Conservation (phyloP, 2,329 filamentous ascomycete species). For the Calonectria hongkongensis region DNA sequence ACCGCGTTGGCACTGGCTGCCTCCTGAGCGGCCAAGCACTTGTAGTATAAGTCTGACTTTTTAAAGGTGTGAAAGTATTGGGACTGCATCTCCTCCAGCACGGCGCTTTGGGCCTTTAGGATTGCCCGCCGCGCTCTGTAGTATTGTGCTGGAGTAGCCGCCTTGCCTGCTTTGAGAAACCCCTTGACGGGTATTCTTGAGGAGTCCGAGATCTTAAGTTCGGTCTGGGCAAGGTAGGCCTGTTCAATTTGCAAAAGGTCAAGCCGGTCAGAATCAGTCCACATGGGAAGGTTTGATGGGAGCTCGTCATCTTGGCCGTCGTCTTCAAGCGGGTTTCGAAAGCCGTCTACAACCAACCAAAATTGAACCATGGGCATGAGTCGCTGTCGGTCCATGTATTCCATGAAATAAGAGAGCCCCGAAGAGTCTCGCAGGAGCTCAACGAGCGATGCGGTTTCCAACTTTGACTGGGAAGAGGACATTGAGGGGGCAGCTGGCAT, state of each 20-base stretch:
- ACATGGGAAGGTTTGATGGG: conserved; percentile 78
- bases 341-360: conserved; percentile 98
- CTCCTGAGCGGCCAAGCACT: conserved; percentile 94
- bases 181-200: conserved; percentile 82
- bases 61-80: conserved; percentile 90
- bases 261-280: conserved; percentile 88
- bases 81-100: conserved; percentile 89
- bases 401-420: conserved; percentile 98
- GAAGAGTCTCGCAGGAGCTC: conserved; percentile 94
- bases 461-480: conserved; percentile 69
- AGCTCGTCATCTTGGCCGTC: conserved; percentile 78
- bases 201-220: conserved; percentile 84
- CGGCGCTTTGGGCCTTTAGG: conserved; percentile 86
- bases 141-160: conserved; percentile 88
- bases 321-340: conserved; percentile 94
- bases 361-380: conserved; percentile 96
- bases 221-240: conserved; percentile 87
- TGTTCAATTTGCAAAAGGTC: conserved; percentile 95
- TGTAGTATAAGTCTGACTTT: conserved; percentile 95
- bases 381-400: conserved; percentile 95
- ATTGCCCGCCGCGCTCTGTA: conserved; percentile 88
- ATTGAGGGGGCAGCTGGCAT: conserved; percentile 52
- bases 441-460: conserved; percentile 85
- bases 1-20: conserved; percentile 65
- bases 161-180: conserved; percentile 86